Evolutionary conservation across 2,329 filamentous ascomycete species (phyloP), one percentile per base, ranked within the genome.

Genomic region (Daldinia sp.): DNA sequence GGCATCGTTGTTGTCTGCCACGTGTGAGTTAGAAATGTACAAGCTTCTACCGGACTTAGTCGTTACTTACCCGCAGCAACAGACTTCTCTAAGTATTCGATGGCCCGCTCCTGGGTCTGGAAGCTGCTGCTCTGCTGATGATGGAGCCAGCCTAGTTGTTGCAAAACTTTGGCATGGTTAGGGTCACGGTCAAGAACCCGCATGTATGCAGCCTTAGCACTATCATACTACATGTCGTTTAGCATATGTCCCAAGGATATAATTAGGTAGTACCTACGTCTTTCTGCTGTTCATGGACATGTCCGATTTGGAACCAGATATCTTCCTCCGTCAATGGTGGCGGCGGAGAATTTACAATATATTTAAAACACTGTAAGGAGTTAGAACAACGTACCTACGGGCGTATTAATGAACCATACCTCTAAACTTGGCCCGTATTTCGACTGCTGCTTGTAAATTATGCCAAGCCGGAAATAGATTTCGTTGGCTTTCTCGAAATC

Each of bases 251-350:
- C 19, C 15, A 13, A 23, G 6, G 23, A 17, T 19, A 37, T 53
- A 80, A 73, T 39, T 9, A 15, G 39, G 29, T n/a, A 23, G 9
- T 41, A 84, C 93, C 80, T 83, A 97, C 94, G 74, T 99, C 95
- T 84, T 98, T 98, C 78, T 98, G 94, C 74, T 98, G 95, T 76
- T 99, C 95, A 73, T 99, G 94, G 50, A 99, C 95, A 77, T 99
- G 95, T 23, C 95, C 95, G 74, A 99, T 98, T 78, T 99, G 95
- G 82, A 99, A 99, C 94, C 94, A 98, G 63, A 99, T 99, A 72
- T 99, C 95, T 77, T 98, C 94, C 77, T 98, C 94, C 0, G 94
- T 97, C 71, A 99, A 79, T 2, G 95, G 95, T 3, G 92, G 89
- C 2, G 95, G 95, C 25, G 95, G 94, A 54, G 96, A 94, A 70